Base-by-base conservation (phyloP, 768 basidiomycete genomes). In the Leccinum pellstonianum region DNA sequence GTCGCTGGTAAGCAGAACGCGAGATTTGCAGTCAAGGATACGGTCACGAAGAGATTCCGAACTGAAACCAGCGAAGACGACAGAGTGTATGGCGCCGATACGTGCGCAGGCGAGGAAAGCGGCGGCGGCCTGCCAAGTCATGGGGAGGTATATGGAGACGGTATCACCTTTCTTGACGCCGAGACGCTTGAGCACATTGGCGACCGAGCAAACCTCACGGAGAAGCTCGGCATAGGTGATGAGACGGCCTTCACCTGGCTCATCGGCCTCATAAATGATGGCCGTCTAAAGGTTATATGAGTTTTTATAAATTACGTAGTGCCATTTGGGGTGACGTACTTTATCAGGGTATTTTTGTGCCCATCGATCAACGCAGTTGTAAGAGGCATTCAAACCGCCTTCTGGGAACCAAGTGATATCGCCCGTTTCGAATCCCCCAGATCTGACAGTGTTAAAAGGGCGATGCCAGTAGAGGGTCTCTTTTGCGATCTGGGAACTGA, bases 251-350 rank as follows among this genome's bases (percentile, higher is more conserved):
- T 92, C 82, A 57, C 82, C 86, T 1, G 95, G 90, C 73, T 99
- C 96, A 68, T 99, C 96, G 1, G 95, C 95, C 75, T 99, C 96
- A 78, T 95, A 99, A 75, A 98, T 95, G 76, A 98, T 97, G 29
- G 96, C 96, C 27, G 88, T 86, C 91, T 94, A 64, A 11, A 21
- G 19, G 38, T 19, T 3, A 54, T 3, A 54, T 38, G n/a, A 51
- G 53, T 29, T 12, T 12, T 35, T 3, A 52, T 15, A 31, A n/a
- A 29, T 17, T 35, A 47, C 4, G 12, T 10, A 23, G 51, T 23
- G 47, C 10, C 33, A 47, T n/a, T 54, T n/a, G 25, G 54, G 8
- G n/a, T 9, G 5, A 54, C 69, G 51, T 58, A 86, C 90, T 77
- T 86, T 88, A 73, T 97, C 77, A 0, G 96, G 97, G 68, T 95